Conservation (phyloP, 345 rosid species). For the Pseudoturritis turrita region DNA sequence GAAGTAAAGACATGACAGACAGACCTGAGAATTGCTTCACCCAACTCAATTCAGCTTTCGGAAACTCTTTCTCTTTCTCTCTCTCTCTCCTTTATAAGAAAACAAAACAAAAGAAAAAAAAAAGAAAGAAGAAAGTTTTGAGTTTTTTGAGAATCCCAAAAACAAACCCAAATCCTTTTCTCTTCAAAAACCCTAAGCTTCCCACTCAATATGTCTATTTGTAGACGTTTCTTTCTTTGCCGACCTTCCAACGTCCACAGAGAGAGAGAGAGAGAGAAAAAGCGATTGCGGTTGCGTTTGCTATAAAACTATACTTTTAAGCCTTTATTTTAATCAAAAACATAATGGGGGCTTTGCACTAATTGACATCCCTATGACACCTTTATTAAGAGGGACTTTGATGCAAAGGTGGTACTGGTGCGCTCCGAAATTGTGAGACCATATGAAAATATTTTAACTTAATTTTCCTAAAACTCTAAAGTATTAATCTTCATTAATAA, state of each 20-base stretch:
- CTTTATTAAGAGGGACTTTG: too few relatives aligned
- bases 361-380: too few relatives aligned
- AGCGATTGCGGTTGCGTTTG: neutral
- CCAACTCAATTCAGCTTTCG: conserved; percentile 70
- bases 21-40: conserved; percentile 51
- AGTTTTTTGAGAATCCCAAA: conserved; percentile 47
- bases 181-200: conserved; percentile 34
- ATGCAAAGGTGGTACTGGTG: too few relatives aligned
- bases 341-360: too few relatives aligned
- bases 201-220: conserved; percentile 39
- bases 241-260: conserved; percentile 15
- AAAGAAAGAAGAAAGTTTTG: neutral
- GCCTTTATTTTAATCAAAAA: too few relatives aligned
- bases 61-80: conserved; percentile 39
- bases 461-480: too few relatives aligned
- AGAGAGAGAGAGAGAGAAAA: neutral
- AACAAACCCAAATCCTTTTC: conserved; percentile 36
- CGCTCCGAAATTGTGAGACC: too few relatives aligned
- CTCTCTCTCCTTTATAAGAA: conserved; percentile 25
- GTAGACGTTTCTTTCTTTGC: conserved; percentile 52
- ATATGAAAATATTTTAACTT: too few relatives aligned
- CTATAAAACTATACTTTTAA: neutral
- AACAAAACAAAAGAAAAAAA: conserved; percentile 13
- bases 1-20: conserved; percentile 39
- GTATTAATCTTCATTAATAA: too few relatives aligned